Evolutionary conservation across 1,284 basidiomycete species (phyloP).

Genomic region (Microbotryum saponariae): DNA sequence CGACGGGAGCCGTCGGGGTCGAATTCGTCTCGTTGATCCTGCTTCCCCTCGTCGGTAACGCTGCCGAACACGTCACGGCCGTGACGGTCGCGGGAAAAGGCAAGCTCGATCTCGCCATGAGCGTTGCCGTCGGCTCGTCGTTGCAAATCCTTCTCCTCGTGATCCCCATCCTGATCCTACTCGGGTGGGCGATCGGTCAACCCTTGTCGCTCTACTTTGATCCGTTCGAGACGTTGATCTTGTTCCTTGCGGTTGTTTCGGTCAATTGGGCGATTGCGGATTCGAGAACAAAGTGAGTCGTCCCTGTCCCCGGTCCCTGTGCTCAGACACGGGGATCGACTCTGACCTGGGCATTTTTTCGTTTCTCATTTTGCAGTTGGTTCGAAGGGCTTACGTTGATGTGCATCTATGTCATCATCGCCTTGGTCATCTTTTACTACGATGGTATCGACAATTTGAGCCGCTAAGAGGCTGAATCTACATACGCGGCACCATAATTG

Average conservation of each 20-base stretch:
- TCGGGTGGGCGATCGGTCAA: conserved; percentile 48
- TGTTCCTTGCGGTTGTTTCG: conserved; percentile 61
- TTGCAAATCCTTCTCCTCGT: conserved; percentile 81
- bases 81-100: conserved; percentile 76
- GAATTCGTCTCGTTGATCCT: conserved; percentile 81
- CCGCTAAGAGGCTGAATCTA: too few species aligned
- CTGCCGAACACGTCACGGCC: conserved; percentile 80
- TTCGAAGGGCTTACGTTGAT: conserved; percentile 54
- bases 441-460: too few species aligned
- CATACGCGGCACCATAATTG: too few species aligned
- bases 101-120: conserved; percentile 49
- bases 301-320: too few species aligned
- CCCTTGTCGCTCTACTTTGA: conserved; percentile 43
- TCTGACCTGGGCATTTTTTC: too few species aligned
- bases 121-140: conserved; percentile 42
- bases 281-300: conserved; percentile 67
- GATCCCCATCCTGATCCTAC: conserved; percentile 58
- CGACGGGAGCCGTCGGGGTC: conserved; percentile 47
- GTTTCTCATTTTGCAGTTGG: not conserved
- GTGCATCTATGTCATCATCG: conserved; percentile 37
- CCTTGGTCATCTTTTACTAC: conserved; percentile 18
- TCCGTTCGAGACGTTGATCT: conserved; percentile 44
- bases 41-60: conserved; percentile 58
- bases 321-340: too few species aligned
- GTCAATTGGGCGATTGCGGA: conserved; percentile 75